Percentiles rank a stretch among this genome's conserved stretches.
Evolutionary conservation across 192 early-diverging fungal species (phyloP).

Genomic region (Pilaira anomala): DNA sequence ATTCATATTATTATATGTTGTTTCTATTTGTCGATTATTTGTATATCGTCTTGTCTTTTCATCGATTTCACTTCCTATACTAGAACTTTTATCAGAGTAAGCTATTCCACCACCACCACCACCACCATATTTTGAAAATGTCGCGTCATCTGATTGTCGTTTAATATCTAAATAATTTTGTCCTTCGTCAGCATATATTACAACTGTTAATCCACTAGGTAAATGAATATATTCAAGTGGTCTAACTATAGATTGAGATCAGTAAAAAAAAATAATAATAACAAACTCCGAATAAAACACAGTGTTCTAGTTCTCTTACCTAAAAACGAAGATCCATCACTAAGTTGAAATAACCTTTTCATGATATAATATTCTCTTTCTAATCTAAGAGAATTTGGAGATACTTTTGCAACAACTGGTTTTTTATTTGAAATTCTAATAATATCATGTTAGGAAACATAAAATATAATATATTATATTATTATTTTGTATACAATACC

Average conservation of each 20-base stretch:
- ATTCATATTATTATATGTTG: neutral
- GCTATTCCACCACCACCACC: too few relatives aligned
- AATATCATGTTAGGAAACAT: neutral
- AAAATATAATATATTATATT: neutral
- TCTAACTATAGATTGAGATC: constrained; percentile 13
- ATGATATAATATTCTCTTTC: constrained; percentile 33
- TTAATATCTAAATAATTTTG: neutral
- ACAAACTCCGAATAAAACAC: neutral
- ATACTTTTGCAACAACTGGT: constrained; percentile 34
- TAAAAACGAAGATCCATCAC: constrained; percentile 27
- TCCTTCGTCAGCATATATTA: constrained; percentile 29
- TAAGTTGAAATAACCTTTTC: constrained; percentile 24
- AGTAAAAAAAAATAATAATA: neutral
- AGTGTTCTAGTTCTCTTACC: constrained; percentile 13
- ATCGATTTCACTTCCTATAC: constrained; percentile 1
- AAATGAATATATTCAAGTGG: constrained; percentile 27
- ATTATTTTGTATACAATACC: constrained; percentile 4
- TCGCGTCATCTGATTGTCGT: neutral
- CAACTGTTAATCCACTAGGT: constrained; percentile 22
- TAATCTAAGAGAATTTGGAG: constrained; percentile 22
- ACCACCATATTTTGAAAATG: neutral
- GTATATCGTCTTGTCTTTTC: neutral
- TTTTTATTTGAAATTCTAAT: constrained; percentile 27
- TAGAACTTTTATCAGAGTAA: neutral
- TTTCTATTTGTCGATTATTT: constrained; percentile 1